A percentile compares a stretch with the other conserved stretches of the same genome.
Conservation (phyloP, 1,139 yeast species). For the Taphrina flavorubra region DNA sequence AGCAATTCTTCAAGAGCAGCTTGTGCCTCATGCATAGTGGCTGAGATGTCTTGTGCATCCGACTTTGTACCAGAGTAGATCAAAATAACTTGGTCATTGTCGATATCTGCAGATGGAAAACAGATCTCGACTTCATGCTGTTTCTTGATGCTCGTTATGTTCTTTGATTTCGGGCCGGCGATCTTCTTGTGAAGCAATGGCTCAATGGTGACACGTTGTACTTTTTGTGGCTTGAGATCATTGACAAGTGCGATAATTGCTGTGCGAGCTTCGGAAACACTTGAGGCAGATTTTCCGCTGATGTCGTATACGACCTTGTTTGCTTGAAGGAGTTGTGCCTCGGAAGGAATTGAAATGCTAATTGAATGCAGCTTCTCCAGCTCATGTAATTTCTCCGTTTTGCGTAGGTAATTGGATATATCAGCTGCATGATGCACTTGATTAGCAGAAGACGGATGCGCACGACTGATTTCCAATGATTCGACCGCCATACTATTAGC, state of each 20-base stretch:
- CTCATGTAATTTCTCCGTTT: slow-evolving; percentile 56
- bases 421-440: slow-evolving; percentile 75
- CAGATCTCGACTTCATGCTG: slow-evolving; percentile 63
- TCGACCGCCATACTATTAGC: slow-evolving; percentile 66
- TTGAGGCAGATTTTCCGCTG: slow-evolving; percentile 56
- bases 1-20: slow-evolving; percentile 65
- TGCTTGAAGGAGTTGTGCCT: slow-evolving; percentile 51
- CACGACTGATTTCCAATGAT: slow-evolving; percentile 78
- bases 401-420: slow-evolving; percentile 68
- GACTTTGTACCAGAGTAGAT: slow-evolving; percentile 54
- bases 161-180: slow-evolving; percentile 50
- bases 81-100: slow-evolving; percentile 56
- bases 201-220: slow-evolving; percentile 71
- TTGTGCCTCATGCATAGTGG: slow-evolving; percentile 55
- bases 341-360: slow-evolving; percentile 63
- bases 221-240: slow-evolving; percentile 69
- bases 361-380: slow-evolving; percentile 58
- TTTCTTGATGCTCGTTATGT: slow-evolving; percentile 58
- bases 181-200: slow-evolving; percentile 66
- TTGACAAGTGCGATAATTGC: slow-evolving; percentile 76
- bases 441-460: slow-evolving; percentile 62
- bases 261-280: slow-evolving; percentile 64
- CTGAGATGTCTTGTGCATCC: slow-evolving; percentile 55
- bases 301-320: slow-evolving; percentile 57
- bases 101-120: slow-evolving; percentile 58